phyloP scores from a whole-genome alignment of 1,139 yeast species.

The Yamadazyma aaseri region DNA sequence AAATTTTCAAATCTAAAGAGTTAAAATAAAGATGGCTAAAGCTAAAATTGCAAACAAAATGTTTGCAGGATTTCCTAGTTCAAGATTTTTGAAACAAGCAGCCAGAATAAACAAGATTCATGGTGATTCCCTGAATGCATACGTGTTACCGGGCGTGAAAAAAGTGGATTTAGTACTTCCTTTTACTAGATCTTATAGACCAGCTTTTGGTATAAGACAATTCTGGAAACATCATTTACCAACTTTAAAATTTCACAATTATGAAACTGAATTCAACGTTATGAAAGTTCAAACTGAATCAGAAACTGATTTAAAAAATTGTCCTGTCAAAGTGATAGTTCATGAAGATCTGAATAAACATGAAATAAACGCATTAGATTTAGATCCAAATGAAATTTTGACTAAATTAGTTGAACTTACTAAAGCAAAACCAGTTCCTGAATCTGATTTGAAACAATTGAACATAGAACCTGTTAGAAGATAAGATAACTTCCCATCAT shows the following conservation, averaged over 20 bases:
- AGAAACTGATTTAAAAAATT: constrained; percentile 37
- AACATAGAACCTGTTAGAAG: constrained; percentile 8
- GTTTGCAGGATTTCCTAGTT: constrained; percentile 24
- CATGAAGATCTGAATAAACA: constrained; percentile 20
- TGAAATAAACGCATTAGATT: constrained; percentile 30
- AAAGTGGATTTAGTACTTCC: constrained; percentile 33
- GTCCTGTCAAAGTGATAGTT: constrained; percentile 46
- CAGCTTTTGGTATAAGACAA: constrained; percentile 38
- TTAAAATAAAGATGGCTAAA: too few species aligned
- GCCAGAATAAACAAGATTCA: constrained; percentile 38
- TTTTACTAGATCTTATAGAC: constrained; percentile 26
- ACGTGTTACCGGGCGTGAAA: constrained; percentile 24
- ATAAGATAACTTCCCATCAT: constrained; percentile 3
- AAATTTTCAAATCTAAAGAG: neutral
- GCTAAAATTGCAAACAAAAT: constrained; percentile 12
- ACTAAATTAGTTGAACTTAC: constrained; percentile 31
- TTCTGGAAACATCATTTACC: constrained; percentile 79
- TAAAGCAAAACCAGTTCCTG: constrained; percentile 28
- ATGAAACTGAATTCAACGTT: constrained; percentile 61
- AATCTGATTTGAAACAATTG: constrained; percentile 18
- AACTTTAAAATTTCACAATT: constrained; percentile 79
- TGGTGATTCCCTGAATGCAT: constrained; percentile 38
- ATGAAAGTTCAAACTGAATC: constrained; percentile 49
- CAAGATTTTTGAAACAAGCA: constrained; percentile 32
- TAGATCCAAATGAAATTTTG: constrained; percentile 23